Conservation (phyloP, 495 filamentous ascomycete genomes). For the Aspergillus saccharolyticus region DNA sequence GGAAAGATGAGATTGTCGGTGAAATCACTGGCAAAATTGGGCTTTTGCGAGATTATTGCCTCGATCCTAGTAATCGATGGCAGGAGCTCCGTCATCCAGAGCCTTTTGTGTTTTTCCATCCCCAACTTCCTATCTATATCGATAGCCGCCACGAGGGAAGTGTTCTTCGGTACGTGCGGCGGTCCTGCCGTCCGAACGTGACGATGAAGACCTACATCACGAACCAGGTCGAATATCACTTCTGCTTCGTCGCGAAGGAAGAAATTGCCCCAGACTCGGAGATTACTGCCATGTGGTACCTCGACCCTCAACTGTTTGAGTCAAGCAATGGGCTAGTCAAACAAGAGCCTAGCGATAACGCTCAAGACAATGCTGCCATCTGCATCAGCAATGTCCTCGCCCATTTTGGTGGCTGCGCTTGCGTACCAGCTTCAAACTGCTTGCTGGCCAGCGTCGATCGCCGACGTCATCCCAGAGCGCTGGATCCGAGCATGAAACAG, state of each 20-base stretch:
- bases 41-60: slow-evolving; percentile 68
- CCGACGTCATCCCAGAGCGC: slow-evolving; percentile 49
- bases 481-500: slow-evolving; percentile 30
- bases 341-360: slow-evolving; percentile 38
- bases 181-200: slow-evolving; percentile 85
- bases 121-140: slow-evolving; percentile 78
- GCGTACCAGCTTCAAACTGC: slow-evolving; percentile 59
- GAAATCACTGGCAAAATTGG: slow-evolving; percentile 86
- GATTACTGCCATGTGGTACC: slow-evolving; percentile 64
- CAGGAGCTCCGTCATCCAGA: slow-evolving; percentile 69
- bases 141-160: slow-evolving; percentile 84
- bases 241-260: slow-evolving; percentile 79
- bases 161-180: slow-evolving; percentile 72
- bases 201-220: slow-evolving; percentile 75
- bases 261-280: slow-evolving; percentile 60
- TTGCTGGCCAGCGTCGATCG: slow-evolving; percentile 70
- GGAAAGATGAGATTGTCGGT: slow-evolving; percentile 65
- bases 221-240: slow-evolving; percentile 70
- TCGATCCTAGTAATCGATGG: slow-evolving; percentile 71
- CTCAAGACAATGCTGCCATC: slow-evolving; percentile 43
- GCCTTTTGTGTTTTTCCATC: slow-evolving; percentile 81
- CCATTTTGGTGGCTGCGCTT: slow-evolving; percentile 87
- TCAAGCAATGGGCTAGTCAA: slow-evolving; percentile 45
- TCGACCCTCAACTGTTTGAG: slow-evolving; percentile 45
- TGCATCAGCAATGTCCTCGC: slow-evolving; percentile 72